Evolutionary conservation across 192 early-diverging fungal genomes (phyloP).

Genomic region (Lobosporangium transversale): DNA sequence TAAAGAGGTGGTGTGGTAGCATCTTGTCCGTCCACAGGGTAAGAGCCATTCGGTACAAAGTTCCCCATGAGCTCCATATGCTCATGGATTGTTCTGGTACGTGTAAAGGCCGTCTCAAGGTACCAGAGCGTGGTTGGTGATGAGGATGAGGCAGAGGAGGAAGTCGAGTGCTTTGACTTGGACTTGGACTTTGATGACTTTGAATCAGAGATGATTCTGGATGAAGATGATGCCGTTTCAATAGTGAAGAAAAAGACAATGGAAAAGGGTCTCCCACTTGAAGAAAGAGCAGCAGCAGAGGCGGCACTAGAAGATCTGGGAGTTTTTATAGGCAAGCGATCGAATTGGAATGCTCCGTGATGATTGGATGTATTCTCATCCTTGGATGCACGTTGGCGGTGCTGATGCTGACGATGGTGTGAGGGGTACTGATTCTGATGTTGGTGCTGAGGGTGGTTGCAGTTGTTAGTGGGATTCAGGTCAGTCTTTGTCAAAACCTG

Average conservation of each 20-base stretch:
- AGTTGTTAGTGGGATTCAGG: neutral
- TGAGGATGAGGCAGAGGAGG: neutral
- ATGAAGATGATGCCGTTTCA: no score
- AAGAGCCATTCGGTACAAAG: slow-evolving; percentile 16
- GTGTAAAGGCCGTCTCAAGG: slow-evolving; percentile 2
- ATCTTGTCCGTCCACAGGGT: neutral
- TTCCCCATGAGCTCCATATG: slow-evolving; percentile 31
- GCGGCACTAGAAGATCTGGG: neutral
- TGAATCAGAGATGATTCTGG: no score
- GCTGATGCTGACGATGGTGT: neutral
- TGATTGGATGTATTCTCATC: neutral
- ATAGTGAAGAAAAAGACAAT: slow-evolving; percentile 43
- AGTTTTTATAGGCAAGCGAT: slow-evolving; percentile 15
- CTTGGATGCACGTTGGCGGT: neutral
- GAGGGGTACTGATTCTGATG: no score
- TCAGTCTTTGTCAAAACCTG: slow-evolving; percentile 34
- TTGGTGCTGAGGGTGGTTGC: no score
- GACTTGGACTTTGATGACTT: neutral
- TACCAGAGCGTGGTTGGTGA: slow-evolving; percentile 24
- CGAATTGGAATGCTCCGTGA: slow-evolving; percentile 12
- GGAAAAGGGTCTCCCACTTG: slow-evolving; percentile 12
- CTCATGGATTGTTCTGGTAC: slow-evolving; percentile 6
- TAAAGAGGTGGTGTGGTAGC: slow-evolving; percentile 14
- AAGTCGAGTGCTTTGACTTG: neutral
- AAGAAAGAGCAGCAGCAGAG: slow-evolving; percentile 10